Conservation (phyloP, 148 eudicot genomes). For the Chenopodium formosanum region DNA sequence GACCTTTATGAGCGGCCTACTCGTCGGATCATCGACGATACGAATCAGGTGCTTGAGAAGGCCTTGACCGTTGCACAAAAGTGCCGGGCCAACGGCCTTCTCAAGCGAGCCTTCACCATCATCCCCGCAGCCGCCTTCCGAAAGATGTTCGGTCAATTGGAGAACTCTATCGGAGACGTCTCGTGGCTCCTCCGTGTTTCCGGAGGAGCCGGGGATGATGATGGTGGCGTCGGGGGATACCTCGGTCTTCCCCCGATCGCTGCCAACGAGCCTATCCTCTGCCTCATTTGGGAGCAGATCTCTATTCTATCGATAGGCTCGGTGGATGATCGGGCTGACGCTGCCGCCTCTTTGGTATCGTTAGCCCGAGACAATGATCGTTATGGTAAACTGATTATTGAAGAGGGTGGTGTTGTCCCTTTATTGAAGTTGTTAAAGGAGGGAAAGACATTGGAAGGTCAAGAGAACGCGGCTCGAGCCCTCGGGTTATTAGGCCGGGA, state of each 20-base stretch:
- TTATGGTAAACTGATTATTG: slow-evolving; percentile 79
- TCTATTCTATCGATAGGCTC: slow-evolving; percentile 66
- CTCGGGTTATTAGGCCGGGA: slow-evolving; percentile 72
- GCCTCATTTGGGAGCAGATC: slow-evolving; percentile 90
- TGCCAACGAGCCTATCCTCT: slow-evolving; percentile 84
- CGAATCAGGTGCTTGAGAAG: slow-evolving; percentile 67
- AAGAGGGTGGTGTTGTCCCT: slow-evolving; percentile 90
- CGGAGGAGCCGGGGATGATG: slow-evolving; percentile 46
- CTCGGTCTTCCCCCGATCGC: slow-evolving; percentile 91
- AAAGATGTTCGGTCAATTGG: slow-evolving; percentile 55
- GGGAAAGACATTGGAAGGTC: slow-evolving; percentile 73
- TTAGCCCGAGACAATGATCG: slow-evolving; percentile 74
- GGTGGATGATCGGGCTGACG: slow-evolving; percentile 62
- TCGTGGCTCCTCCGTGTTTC: slow-evolving; percentile 91
- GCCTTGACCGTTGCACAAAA: slow-evolving; percentile 59
- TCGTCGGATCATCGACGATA: slow-evolving; percentile 76
- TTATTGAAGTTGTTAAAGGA: slow-evolving; percentile 66
- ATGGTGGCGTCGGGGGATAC: slow-evolving; percentile 37
- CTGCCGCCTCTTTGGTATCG: slow-evolving; percentile 78
- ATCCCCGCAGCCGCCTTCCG: slow-evolving; percentile 81
- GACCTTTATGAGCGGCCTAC: slow-evolving; percentile 94
- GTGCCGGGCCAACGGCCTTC: slow-evolving; percentile 70
- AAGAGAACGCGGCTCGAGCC: slow-evolving; percentile 80
- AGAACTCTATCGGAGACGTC: slow-evolving; percentile 75
- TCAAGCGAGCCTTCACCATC: slow-evolving; percentile 79